A percentile compares a stretch with the other conserved stretches of the same genome.
Conservation (phyloP, 2,329 filamentous ascomycete species). For the Cryphonectria parasitica region DNA sequence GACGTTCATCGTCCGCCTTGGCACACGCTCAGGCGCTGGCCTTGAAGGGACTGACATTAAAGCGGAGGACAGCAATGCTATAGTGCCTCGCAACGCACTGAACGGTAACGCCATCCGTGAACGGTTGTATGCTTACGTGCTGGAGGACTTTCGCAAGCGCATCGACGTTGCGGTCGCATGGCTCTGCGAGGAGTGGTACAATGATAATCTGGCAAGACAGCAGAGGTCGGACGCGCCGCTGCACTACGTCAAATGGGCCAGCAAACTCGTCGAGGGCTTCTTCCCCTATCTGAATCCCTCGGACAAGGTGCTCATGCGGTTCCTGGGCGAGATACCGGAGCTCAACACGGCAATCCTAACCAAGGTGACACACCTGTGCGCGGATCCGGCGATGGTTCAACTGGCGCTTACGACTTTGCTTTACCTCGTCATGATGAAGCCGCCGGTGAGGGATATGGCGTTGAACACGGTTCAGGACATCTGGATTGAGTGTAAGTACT, state of each 20-base stretch:
- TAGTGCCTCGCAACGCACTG: conserved; percentile 45
- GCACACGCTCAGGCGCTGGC: conserved; percentile 75
- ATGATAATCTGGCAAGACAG: conserved; percentile 64
- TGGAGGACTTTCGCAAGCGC: conserved; percentile 88
- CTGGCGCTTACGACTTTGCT: conserved; percentile 67
- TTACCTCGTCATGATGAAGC: conserved; percentile 70
- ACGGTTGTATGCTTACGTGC: conserved; percentile 79
- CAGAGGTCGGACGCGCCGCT: conserved; percentile 52
- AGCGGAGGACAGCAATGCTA: conserved; percentile 51
- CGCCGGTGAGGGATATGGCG: conserved; percentile 65
- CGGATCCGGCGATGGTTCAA: conserved; percentile 67
- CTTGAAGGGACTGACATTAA: conserved; percentile 66
- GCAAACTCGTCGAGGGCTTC: conserved; percentile 86
- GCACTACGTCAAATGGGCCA: conserved; percentile 79
- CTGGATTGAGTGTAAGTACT: conserved; percentile 65
- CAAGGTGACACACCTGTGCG: conserved; percentile 69
- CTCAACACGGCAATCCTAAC: conserved; percentile 73
- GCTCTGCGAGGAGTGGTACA: conserved; percentile 98
- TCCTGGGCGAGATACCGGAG: conserved; percentile 87
- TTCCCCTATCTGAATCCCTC: conserved; percentile 88
- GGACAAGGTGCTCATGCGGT: conserved; percentile 87
- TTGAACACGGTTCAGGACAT: conserved; percentile 69
- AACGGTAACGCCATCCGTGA: conserved; percentile 74
- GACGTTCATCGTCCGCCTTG: conserved; percentile 81
- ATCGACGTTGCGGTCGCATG: conserved; percentile 91